Base-by-base conservation (phyloP, 208 protist species). In the Crithidia sp. region DNA sequence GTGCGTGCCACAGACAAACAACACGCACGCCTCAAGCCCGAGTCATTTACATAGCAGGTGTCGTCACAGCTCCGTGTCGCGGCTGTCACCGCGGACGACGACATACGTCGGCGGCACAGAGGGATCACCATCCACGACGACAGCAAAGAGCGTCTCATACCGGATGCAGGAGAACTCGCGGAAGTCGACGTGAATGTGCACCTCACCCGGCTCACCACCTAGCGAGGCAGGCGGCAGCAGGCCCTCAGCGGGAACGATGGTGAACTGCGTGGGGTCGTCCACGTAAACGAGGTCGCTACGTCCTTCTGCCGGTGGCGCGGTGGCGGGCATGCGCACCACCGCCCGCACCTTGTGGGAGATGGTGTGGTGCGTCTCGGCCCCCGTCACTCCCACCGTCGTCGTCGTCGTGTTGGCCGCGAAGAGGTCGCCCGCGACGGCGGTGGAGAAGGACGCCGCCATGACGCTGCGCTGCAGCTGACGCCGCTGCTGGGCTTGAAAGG, bases 21-120 rank as follows among this genome's bases (percentile, higher is more conserved):
- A 28, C 28, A 28, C 28, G 28, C 28, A 28, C 28, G 28, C 1
- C 28, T 28, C 28, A 41, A 40, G 53, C 41, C 28, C 17, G 39
- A 49, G 58, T 56, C 49, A 55, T 60, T 36, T 54, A 50, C 59
- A 37, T 19, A 57, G 4, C 57, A 2, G 49, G 55, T 12, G 40
- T 41, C 7, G 40, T 63, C 75, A 96, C 69, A 95, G 70, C 76
- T 96, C 92, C 4, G 87, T 89, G 71, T 93, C 90, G 54, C 92
- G 85, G 54, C 89, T 95, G 59, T 94, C 88, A 17, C 92, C 92
- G 14, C 84, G 78, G 45, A 96, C 69, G 9, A 85, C 37, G 10
- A 96, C 83, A 7, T 79, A 79, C 19, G 67, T 65, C 6, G 63
- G 72, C 36, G 63, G 66, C 39, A 82, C 79, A 4, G 82, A 66